Conservation (phyloP, 441 rosid species). For the Croton laevigatus region DNA sequence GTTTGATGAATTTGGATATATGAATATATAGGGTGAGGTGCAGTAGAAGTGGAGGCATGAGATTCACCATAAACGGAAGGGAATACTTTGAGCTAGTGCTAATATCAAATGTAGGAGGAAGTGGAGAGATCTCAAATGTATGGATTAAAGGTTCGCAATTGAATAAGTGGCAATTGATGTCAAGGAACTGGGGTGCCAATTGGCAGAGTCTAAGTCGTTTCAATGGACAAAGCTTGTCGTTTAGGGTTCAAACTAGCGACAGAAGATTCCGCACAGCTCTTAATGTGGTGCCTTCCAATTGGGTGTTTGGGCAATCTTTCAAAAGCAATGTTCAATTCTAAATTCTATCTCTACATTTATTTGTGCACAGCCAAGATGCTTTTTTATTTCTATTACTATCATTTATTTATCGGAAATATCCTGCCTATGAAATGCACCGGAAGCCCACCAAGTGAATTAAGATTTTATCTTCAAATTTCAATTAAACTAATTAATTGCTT, state of each 20-base stretch:
- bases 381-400: too few relatives aligned
- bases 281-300: constrained; percentile 48
- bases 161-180: constrained; percentile 52
- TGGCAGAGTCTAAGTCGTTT: constrained; percentile 62
- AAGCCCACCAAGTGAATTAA: too few relatives aligned
- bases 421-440: too few relatives aligned
- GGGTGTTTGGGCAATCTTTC: constrained; percentile 75
- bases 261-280: constrained; percentile 40
- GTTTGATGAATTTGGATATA: too few relatives aligned
- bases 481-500: too few relatives aligned
- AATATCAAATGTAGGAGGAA: constrained; percentile 67
- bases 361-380: too few relatives aligned
- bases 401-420: too few relatives aligned
- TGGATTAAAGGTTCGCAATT: constrained; percentile 62
- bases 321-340: constrained; percentile 26
- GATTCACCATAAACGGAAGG: too few relatives aligned
- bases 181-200: constrained; percentile 72
- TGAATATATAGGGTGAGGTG: too few relatives aligned
- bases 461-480: too few relatives aligned
- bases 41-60: too few relatives aligned
- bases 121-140: constrained; percentile 50
- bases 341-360: too few relatives aligned
- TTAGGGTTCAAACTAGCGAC: constrained; percentile 47
- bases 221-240: constrained; percentile 63
- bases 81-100: constrained; percentile 19